Conservation (phyloP, 2,329 filamentous ascomycete genomes). For the Fusarium ramigenum region DNA sequence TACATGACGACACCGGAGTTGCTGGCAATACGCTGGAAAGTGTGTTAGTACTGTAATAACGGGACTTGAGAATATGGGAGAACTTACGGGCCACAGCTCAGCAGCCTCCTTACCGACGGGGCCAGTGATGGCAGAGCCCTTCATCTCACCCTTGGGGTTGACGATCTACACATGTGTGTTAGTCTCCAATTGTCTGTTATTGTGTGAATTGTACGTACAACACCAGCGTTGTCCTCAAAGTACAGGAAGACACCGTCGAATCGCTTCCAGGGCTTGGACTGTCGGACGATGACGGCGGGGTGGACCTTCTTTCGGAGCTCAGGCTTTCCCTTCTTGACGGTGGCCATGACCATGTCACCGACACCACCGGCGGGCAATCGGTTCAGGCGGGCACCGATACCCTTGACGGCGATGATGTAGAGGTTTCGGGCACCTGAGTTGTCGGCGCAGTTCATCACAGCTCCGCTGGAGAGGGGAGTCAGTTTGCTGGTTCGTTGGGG, state of each 20-base stretch:
- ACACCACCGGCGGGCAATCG: conserved; percentile 96
- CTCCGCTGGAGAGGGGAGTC: conserved; percentile 72
- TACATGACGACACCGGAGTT: conserved; percentile 99
- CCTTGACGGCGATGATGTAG: conserved; percentile 99
- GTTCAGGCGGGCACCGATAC: conserved; percentile 97
- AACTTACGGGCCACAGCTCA: conserved; percentile 96
- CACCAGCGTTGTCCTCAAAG: conserved; percentile 99
- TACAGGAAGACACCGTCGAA: conserved; percentile 99
- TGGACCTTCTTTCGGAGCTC: conserved; percentile 99
- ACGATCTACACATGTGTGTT: conserved; percentile 76
- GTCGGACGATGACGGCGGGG: conserved; percentile 98
- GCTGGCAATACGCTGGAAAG: conserved; percentile 89
- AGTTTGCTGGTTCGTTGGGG: conserved; percentile 23
- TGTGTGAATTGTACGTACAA: conserved; percentile 70
- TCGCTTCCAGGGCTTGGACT: conserved; percentile 99
- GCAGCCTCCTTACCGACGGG: conserved; percentile 99
- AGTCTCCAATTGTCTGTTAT: conserved; percentile 40
- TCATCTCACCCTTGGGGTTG: conserved; percentile 99
- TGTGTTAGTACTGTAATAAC: conserved; percentile 43
- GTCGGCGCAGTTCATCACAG: conserved; percentile 99
- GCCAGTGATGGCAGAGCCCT: conserved; percentile 98
- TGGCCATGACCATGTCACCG: conserved; percentile 99
- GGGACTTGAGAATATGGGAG: not conserved
- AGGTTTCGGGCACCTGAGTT: conserved; percentile 99
- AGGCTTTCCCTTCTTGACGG: conserved; percentile 99